These are phyloP conservation scores for Pseudogymnoascus sp. DNA, from an alignment of 2,329 filamentous ascomycete genomes.

Conservation along the genomic window DNA sequence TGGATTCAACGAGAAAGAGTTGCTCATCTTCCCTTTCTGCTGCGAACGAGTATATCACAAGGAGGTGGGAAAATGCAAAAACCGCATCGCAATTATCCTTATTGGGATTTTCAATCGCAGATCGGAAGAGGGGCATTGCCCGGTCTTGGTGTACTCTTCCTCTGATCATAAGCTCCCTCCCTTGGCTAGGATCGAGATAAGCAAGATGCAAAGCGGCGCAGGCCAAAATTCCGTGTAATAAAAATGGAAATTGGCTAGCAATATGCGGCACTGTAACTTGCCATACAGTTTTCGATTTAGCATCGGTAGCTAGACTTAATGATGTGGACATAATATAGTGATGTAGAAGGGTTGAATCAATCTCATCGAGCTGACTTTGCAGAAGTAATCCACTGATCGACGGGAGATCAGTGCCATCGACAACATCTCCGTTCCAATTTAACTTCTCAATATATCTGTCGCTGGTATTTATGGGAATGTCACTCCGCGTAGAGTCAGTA, in stretches of 20 bases:
- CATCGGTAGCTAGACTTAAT: conserved; percentile 19
- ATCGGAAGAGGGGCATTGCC: conserved; percentile 18
- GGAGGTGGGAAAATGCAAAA: conserved; percentile 18
- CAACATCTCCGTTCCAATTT: neutral
- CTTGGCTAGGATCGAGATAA: conserved; percentile 14
- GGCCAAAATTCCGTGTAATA: conserved; percentile 38
- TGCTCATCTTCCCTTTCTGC: conserved; percentile 20
- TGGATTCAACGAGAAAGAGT: conserved; percentile 15
- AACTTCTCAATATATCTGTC: neutral
- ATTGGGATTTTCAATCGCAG: conserved; percentile 14
- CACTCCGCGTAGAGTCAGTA: neutral
- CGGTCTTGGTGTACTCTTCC: conserved; percentile 16
- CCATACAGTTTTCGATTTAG: conserved; percentile 27
- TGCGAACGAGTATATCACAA: conserved; percentile 21
- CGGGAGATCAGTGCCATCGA: neutral
- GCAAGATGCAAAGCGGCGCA: conserved; percentile 28
- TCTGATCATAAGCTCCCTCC: conserved; percentile 13
- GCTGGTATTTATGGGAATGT: conserved; percentile 5
- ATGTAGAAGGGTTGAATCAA: conserved; percentile 18
- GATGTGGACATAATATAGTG: conserved; percentile 24
- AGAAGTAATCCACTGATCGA: neutral
- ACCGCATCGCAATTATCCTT: conserved; percentile 18
- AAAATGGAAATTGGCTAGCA: conserved; percentile 31
- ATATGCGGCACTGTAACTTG: conserved; percentile 31
- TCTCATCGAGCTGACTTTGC: conserved; percentile 12